Percentiles rank a stretch among this genome's conserved stretches.
Evolutionary conservation across 805 yeast genomes (phyloP).

Genomic region (Metschnikowia dekortorum): DNA sequence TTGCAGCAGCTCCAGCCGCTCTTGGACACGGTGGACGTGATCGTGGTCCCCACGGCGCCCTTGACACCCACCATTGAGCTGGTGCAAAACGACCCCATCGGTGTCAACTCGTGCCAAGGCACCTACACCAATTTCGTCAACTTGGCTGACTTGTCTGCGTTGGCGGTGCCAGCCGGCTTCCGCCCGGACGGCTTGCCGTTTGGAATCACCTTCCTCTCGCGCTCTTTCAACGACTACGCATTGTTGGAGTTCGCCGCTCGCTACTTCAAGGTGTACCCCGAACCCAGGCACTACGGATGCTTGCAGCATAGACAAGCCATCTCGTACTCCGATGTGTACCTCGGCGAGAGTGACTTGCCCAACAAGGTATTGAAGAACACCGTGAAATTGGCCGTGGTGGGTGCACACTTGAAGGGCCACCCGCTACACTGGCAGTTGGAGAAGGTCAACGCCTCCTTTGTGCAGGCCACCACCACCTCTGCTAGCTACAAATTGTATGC

Average conservation of each 20-base stretch:
- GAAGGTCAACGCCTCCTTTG: constrained; percentile 70
- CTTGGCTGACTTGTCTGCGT: constrained; percentile 86
- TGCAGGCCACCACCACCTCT: constrained; percentile 66
- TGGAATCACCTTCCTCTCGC: constrained; percentile 82
- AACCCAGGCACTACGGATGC: constrained; percentile 57
- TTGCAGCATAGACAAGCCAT: constrained; percentile 35
- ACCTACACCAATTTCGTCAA: constrained; percentile 98
- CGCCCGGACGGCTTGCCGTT: constrained; percentile 78
- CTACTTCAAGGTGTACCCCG: constrained; percentile 49
- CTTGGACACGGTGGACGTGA: constrained; percentile 61
- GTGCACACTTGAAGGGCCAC: constrained; percentile 88
- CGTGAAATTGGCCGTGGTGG: constrained; percentile 85
- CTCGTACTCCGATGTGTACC: constrained; percentile 43
- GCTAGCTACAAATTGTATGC: constrained; percentile 73
- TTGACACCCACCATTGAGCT: constrained; percentile 78
- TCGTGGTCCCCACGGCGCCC: constrained; percentile 92
- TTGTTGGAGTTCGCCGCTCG: constrained; percentile 76
- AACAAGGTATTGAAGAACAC: constrained; percentile 13
- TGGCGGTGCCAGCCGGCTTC: constrained; percentile 90
- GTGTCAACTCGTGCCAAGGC: constrained; percentile 86
- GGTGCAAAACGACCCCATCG: constrained; percentile 71
- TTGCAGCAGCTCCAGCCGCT: constrained; percentile 56
- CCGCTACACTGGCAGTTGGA: constrained; percentile 93
- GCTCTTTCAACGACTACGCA: constrained; percentile 84
- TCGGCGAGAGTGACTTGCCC: constrained; percentile 20